phyloP scores from a whole-genome alignment of 2,329 filamentous ascomycete species.

The Chaetomiaceae sp. region DNA sequence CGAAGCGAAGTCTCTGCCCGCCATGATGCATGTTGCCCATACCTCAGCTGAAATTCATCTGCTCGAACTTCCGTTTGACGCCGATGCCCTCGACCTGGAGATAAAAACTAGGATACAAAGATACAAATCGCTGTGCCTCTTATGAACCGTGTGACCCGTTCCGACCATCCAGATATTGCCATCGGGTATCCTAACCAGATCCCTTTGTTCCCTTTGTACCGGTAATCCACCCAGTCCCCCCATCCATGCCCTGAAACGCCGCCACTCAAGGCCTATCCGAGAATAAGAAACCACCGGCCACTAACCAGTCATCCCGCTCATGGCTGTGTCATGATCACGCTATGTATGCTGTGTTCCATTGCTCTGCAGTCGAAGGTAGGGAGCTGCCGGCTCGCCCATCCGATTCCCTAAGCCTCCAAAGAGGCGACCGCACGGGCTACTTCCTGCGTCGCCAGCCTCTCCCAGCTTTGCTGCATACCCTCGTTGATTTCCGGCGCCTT shows the following conservation, averaged over 20 bases:
- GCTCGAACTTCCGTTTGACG: too few species aligned
- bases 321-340: slow-evolving; percentile 8
- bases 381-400: not conserved
- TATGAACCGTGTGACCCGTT: not conserved
- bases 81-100: not conserved
- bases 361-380: not conserved
- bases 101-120: not conserved
- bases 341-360: slow-evolving; percentile 1
- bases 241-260: slow-evolving; percentile 9
- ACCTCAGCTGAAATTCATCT: not conserved
- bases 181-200: slow-evolving; percentile 5
- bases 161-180: not conserved
- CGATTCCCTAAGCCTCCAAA: slow-evolving; percentile 40
- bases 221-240: slow-evolving; percentile 1
- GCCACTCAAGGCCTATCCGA: not conserved
- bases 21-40: slow-evolving; percentile 1
- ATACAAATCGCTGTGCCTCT: not conserved
- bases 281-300: not conserved
- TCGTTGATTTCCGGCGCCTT: slow-evolving; percentile 58
- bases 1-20: not conserved
- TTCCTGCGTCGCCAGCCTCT: slow-evolving; percentile 71
- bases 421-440: slow-evolving; percentile 69
- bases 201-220: not conserved
- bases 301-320: not conserved
- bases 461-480: slow-evolving; percentile 64